These are phyloP conservation scores for Akanthomyces lecanii DNA, from an alignment of 2,329 filamentous ascomycete species.

Conservation along the genomic window DNA sequence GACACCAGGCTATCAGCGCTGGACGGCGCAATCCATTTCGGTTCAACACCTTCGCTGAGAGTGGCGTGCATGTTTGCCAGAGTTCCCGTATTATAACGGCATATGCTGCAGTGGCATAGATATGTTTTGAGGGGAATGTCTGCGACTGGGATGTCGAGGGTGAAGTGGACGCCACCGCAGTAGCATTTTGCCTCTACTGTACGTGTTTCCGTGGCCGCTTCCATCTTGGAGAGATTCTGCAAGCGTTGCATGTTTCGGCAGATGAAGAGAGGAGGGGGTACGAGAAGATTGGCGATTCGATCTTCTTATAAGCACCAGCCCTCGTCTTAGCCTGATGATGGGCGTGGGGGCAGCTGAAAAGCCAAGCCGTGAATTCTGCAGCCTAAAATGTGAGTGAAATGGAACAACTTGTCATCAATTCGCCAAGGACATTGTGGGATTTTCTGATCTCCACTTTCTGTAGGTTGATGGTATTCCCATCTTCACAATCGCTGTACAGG, in stretches of 20 bases:
- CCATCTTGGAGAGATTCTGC: not conserved
- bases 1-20: constrained; percentile 32
- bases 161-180: constrained; percentile 42
- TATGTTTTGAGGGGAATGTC: constrained; percentile 39
- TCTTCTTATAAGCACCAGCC: constrained; percentile 4
- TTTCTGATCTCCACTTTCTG: not conserved
- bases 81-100: constrained; percentile 39
- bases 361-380: not conserved
- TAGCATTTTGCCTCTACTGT: constrained; percentile 41
- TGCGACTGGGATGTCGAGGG: constrained; percentile 34
- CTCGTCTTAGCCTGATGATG: not conserved
- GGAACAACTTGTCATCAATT: not conserved
- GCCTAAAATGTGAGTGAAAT: not conserved
- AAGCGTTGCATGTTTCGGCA: not conserved
- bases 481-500: not conserved
- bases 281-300: not conserved
- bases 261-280: not conserved
- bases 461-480: not conserved
- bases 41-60: constrained; percentile 32
- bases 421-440: no score
- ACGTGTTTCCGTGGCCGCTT: not conserved
- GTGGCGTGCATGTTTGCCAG: constrained; percentile 39
- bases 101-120: constrained; percentile 44
- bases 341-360: constrained; percentile 13
- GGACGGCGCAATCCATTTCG: constrained; percentile 39